These are phyloP conservation scores for Apiospora hydei DNA, from an alignment of 2,329 filamentous ascomycete genomes.

Conservation along the genomic window DNA sequence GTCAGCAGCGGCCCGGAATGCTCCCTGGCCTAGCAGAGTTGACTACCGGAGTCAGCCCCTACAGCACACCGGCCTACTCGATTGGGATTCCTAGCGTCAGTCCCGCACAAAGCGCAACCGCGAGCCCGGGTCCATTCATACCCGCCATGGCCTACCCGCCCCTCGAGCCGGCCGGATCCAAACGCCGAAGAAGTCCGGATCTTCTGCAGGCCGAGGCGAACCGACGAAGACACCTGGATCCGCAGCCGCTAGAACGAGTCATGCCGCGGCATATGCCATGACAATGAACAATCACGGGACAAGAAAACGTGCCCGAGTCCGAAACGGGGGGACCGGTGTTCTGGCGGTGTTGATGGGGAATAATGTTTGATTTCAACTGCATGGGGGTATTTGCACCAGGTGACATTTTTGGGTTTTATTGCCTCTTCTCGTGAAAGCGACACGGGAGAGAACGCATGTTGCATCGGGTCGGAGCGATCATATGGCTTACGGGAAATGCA, in stretches of 20 bases:
- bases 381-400: constrained; percentile 3
- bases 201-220: constrained; percentile 52
- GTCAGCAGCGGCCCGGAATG: constrained; percentile 50
- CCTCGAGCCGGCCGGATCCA: constrained; percentile 52
- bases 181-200: constrained; percentile 62
- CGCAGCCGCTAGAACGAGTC: constrained; percentile 36
- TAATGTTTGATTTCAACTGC: constrained; percentile 16
- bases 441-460: constrained; percentile 25
- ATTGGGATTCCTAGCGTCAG: constrained; percentile 48
- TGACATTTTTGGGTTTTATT: constrained; percentile 12
- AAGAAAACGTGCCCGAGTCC: constrained; percentile 24
- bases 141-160: constrained; percentile 44
- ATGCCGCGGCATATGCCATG: constrained; percentile 30
- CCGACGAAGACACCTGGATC: constrained; percentile 50
- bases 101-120: constrained; percentile 47
- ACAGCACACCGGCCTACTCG: constrained; percentile 64
- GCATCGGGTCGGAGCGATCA: constrained; percentile 35
- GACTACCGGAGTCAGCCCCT: constrained; percentile 68
- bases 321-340: not conserved
- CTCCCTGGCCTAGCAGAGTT: constrained; percentile 70
- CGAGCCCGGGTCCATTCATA: constrained; percentile 53
- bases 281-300: constrained; percentile 20
- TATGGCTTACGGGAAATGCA: constrained; percentile 27
- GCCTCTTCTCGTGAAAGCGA: not conserved
- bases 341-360: constrained; percentile 12